Base-by-base conservation (phyloP, 2,329 filamentous ascomycete species). In the Aspergillus awamori region DNA sequence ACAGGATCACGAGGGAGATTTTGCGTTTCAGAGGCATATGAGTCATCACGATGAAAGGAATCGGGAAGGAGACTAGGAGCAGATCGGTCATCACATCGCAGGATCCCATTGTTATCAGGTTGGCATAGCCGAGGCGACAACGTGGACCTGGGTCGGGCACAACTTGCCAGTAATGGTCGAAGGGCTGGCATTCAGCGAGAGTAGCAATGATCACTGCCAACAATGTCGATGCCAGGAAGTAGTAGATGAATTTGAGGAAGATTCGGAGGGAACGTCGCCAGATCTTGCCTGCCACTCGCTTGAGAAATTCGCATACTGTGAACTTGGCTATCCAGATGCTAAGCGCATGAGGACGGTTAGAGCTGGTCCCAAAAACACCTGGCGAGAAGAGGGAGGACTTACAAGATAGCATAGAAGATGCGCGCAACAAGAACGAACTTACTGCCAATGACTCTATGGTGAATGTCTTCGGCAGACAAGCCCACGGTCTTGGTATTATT, bases 281-380 rank as follows among this genome's bases (percentile, higher is more conserved):
- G 59, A 91, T 91, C 49, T 89, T 87, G 58, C 87, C 87, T 2
- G 92, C 95, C 56, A 98, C 84, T 59, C 94, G 89, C 74, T 90
- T 90, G 67, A 98, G 88, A 72, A 97, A 98, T 74, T 97, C 93
- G 62, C 93, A 89, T 60, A 98, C 89, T 38, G 93, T 92, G 70
- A 89, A 86, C 76, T 98, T 99, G 65, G 95, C 87, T 67, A 90
- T 89, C 95, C 95, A 99, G 61, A 98, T 87, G 69, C 92, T 96
- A 41, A 55, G 47, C 24, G 52, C 24, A 20, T 43, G 4, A 11
- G 49, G 53, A 58, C 47, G 63, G 47, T 67, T 36, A 70, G 56
- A 63, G 62, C 62, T 65, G 54, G 5, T 41, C 54, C 48, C 39
- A 51, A 66, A 45, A 20, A 38, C 38, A 36, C 8, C 28, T 15